A percentile compares a stretch with the other conserved stretches of the same genome.
phyloP scores from a whole-genome alignment of 2,329 filamentous ascomycete species.

The Emergomyces africanus region DNA sequence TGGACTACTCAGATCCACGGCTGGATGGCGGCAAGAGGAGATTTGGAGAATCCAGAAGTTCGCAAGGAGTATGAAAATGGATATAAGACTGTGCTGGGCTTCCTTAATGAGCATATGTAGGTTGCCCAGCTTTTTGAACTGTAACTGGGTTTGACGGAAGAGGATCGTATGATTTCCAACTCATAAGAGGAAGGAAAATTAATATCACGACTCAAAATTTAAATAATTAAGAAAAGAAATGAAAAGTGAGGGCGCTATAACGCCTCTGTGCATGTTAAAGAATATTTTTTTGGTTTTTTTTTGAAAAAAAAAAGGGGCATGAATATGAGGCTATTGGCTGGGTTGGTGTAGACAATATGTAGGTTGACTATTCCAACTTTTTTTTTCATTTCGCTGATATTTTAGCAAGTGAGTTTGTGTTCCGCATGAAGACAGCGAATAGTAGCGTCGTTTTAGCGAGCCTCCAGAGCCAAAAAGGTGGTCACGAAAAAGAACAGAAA shows the following conservation, averaged over 20 bases:
- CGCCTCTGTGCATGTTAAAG: too few relatives aligned
- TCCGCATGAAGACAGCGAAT: neutral
- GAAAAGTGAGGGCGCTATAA: too few relatives aligned
- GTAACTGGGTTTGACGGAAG: neutral
- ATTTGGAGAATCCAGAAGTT: conserved; percentile 18
- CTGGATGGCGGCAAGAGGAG: conserved; percentile 20
- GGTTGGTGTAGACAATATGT: neutral
- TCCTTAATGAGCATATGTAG: conserved; percentile 19
- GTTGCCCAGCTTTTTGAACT: neutral
- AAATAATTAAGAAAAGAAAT: neutral
- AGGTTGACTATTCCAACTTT: neutral
- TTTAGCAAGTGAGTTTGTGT: neutral
- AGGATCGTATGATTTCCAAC: neutral
- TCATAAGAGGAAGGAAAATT: neutral
- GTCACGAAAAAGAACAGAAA: neutral
- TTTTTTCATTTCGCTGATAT: neutral
- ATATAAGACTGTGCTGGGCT: conserved; percentile 18
- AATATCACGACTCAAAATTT: neutral
- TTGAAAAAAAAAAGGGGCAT: too few relatives aligned
- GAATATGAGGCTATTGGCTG: neutral
- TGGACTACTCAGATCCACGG: conserved; percentile 23
- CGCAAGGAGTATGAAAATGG: conserved; percentile 22
- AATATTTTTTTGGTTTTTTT: too few relatives aligned
- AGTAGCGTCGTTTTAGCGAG: neutral
- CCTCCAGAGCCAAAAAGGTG: neutral